Base-by-base conservation (phyloP, 345 rosid genomes). In the Linum trigynum region DNA sequence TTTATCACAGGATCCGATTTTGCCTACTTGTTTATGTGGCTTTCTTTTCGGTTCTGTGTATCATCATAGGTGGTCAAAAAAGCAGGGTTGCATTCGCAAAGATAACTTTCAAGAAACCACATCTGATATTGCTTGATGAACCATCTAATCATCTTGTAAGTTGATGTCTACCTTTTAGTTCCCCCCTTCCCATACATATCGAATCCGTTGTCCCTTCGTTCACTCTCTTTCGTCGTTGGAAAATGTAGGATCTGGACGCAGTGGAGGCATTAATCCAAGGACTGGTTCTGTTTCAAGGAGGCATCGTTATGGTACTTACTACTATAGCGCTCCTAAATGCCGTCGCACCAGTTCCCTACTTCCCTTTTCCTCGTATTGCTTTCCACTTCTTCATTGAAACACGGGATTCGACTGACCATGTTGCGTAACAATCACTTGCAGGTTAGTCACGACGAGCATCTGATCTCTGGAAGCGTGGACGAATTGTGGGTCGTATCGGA, bases 91-190 rank as follows among this genome's bases (percentile, higher is more conserved):
- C 99, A 39, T 94, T 94, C 79, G 91, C 99, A 7, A 94, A 89
- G 90, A 94, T 90, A 60, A 94, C 99, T 32, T 94, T 94, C 86
- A 94, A 85, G 86, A 94, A 94, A 71, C 99, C 99, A 39, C 99
- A 94, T 77, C 84, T 94, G 76, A 80, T 94, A 63, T 80, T 94
- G 83, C 95, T 94, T 62, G 99, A 90, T 73, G 99, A 94, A 80
- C 99, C 99, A 7, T 94, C 99, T 59, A 94, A 94, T 80, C 99
- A 94, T 86, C 96, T 94, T 65, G 99, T 94, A 84, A 86, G 97
- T 82, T 55, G n/a, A 57, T 65, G 23, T n/a, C 38, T 68, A 66
- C 53, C 37, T 59, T 61, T 62, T 57, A 5, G 39, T 39, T 57
- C 55, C 10, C 55, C 38, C 59, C 36, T 56, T 35, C 23, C 35